Evolutionary conservation across 805 yeast genomes (phyloP), one percentile per base, ranked within the genome.

Genomic region (Henningerozyma blattae): DNA sequence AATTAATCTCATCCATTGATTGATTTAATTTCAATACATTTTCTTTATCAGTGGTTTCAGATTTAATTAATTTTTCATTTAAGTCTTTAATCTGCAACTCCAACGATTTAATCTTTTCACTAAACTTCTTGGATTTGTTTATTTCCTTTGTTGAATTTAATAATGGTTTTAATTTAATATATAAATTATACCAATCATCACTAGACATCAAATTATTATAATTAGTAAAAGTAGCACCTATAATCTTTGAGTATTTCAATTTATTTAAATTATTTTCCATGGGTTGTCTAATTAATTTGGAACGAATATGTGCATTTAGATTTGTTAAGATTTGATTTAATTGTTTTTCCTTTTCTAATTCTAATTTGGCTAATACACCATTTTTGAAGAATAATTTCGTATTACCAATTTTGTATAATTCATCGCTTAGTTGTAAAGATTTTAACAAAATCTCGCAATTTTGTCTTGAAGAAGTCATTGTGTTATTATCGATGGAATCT

Each of bases 341-440:
- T 33, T 72, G 68, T 24, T 63, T 61, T 42, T 86, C 95, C 39
- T 94, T 76, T 35, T 69, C 65, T 42, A 75, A 75, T 53, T 91
- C 98, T 38, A 91, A 66, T 35, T 76, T 76, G 2, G 97, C 98
- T 46, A 91, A 65, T 65, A 89, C 84, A 43, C 98, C 99, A 24
- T 97, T 95, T 52, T 93, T 81, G 63, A 91, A 84, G 61, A 91
- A 91, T 31, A 91, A 77, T 59, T 91, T 91, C 25, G 94, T 80
- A 50, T 80, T 80, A 54, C 99, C 99, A 37, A 85, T 73, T 60
- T 86, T 94, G 58, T 76, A 89, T 2, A 86, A 64, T 26, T 74
- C 73, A 2, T 93, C 87, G 39, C 80, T 84, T 27, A 89, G 58
- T 14, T 70, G 55, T 24, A 84, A 58, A n/a, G 72, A 67, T 18